Evolutionary conservation across 1,139 yeast species (phyloP), one percentile per base, ranked within the genome.

Genomic region (Komagataea norvegica): DNA sequence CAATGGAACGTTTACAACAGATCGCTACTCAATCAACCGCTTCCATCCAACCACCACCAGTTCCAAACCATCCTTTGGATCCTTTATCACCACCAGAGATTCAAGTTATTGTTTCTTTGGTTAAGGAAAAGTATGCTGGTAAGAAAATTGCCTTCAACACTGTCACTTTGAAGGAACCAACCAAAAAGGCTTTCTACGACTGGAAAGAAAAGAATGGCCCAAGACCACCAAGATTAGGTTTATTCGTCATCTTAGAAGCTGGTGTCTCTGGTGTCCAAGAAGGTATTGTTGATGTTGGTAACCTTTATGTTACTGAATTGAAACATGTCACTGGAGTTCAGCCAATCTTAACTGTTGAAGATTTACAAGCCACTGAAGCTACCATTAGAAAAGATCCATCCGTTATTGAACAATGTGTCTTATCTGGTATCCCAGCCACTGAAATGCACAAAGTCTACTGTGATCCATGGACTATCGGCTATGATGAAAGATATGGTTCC

Each of bases 401-500:
- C 28, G 91, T 83, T 46, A 78, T 80, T 49, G 77, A 74, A 59
- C 89, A 83, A 64, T 80, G 89, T 67, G 74, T 67, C 37, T 56
- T 80, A 43, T 74, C 82, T 31, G 91, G 91, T 38, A 61, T 81
- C 48, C 80, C 86, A 40, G 72, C 69, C 29, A 61, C 61, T 35
- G 81, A 80, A 31, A 82, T 83, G 85, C 67, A 74, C 60, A 74
- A 77, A 52, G 73, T 80, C 40, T 82, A 79, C 68, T 82, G 91
- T 66, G 93, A 83, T 56, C 89, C 81, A 51, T 83, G 82, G 95
- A 80, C 91, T 34, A 80, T 83, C 56, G 91, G 91, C 42, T 81
- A 77, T 57, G 93, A 83, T 57, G 91, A 81, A 61, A 73, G 91
- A 63, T 82, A 88, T 79, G 93, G 88, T 33, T 74, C 81, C 35